Evolutionary conservation across 352 stramenopile species (phyloP), one percentile per base, ranked within the genome.

Genomic region (Pythium rishiriense): DNA sequence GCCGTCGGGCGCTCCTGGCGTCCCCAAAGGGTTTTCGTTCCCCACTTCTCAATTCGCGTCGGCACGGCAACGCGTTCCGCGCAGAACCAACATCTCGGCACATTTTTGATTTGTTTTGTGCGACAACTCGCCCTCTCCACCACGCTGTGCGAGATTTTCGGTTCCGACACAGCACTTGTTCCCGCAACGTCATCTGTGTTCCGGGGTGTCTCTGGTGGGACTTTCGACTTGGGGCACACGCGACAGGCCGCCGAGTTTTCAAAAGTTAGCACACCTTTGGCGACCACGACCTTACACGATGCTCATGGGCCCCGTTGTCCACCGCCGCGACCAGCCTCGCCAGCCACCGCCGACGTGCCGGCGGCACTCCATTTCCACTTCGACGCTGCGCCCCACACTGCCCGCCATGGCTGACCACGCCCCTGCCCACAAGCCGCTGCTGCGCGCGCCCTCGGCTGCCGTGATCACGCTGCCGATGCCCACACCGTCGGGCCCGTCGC

Each of bases 361-460:
- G 4, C 66, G 66, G 24, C 66, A 73, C 49, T 73, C 66, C 50
- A 66, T 73, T 58, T 64, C 66, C 54, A 66, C 66, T 57, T 62
- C 48, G 1, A 62, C 59, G 15, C 29, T 64, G 17, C 26, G 22
- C 10, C 11, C 3, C 53, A 52, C 25, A 63, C 46, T 47, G 19
- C 29, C 26, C 35, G 29, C 56, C 26, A 61, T 61, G 46, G 35
- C 45, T 58, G 59, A 59, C 53, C 28, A 35, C 43, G 17, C 19
- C 19, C 17, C 17, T 37, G 48, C 42, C 28, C 57, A 42, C 22
- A 21, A 46, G 58, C 56, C 41, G 7, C 43, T 68, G 29, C 49
- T 26, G 26, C 43, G 51, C 9, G 4, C 37, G 14, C 19, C 37
- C 22, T 22, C 56, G 11, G 11, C 56, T 19, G 24, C 43, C 43